A percentile compares a stretch with the other conserved stretches of the same genome.
Conservation (phyloP, 2,329 filamentous ascomycete species). For the Cercospora sp. region DNA sequence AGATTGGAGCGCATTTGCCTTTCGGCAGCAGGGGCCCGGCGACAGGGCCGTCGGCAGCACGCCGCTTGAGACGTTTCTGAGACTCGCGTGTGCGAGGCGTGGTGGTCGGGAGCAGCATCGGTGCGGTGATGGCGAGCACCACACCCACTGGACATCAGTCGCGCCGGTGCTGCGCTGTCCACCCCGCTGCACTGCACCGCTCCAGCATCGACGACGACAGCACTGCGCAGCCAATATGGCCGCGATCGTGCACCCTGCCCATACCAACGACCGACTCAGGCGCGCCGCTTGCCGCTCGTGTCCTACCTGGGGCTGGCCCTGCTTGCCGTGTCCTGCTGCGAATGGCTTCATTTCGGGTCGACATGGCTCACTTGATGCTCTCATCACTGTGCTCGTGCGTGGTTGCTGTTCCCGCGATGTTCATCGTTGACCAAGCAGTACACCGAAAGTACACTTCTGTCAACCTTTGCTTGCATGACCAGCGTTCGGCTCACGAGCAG, state of each 20-base stretch:
- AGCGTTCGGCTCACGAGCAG: neutral
- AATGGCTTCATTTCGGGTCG: slow-evolving; percentile 6
- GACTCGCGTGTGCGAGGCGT: neutral
- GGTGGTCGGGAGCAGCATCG: neutral
- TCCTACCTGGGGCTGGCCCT: neutral
- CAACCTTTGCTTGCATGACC: neutral
- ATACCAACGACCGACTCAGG: neutral
- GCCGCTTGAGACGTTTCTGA: neutral
- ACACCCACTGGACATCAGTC: neutral
- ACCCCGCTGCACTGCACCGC: neutral
- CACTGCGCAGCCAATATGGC: neutral
- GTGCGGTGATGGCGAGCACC: neutral
- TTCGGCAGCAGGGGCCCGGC: neutral
- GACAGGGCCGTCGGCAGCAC: neutral
- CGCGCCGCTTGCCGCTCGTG: neutral
- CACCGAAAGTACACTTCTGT: neutral
- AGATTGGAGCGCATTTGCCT: neutral
- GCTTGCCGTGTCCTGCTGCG: neutral
- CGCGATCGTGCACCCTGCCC: neutral
- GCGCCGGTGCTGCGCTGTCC: neutral
- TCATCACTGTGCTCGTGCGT: neutral
- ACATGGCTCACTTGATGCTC: neutral
- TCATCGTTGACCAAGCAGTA: neutral
- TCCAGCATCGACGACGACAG: neutral
- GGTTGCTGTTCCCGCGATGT: neutral